Evolutionary conservation across 148 eudicot species (phyloP).

Genomic region (Rhododendron vialii): DNA sequence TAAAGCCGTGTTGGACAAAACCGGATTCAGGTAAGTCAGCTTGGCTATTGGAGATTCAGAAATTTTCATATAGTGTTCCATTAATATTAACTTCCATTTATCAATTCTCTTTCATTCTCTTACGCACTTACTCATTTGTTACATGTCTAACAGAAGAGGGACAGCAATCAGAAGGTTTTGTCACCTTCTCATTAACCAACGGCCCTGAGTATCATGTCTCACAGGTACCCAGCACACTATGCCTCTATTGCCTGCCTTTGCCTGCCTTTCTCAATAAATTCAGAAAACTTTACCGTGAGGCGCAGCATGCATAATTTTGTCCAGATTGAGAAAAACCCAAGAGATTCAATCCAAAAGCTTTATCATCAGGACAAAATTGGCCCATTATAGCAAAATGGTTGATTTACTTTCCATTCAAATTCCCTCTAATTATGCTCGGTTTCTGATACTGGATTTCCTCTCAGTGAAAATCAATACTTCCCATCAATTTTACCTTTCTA

Average conservation of each 20-base stretch:
- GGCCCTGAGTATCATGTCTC: conserved; percentile 98
- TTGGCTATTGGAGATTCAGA: background rate
- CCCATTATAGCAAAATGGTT: background rate
- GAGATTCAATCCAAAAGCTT: background rate
- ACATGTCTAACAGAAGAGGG: conserved; percentile 43
- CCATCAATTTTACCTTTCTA: background rate
- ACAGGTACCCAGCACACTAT: conserved; percentile 44
- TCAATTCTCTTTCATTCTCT: background rate
- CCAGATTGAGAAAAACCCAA: background rate
- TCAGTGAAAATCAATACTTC: background rate
- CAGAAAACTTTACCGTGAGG: background rate
- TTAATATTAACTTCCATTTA: background rate
- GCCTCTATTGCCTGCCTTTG: background rate
- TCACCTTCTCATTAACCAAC: conserved; percentile 83
- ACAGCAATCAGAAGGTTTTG: conserved; percentile 58
- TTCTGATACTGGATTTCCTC: background rate
- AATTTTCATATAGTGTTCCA: conserved; percentile 4
- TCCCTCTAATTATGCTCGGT: background rate
- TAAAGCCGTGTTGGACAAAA: conserved; percentile 75
- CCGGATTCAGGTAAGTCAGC: conserved; percentile 42
- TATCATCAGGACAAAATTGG: background rate
- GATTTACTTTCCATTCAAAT: background rate
- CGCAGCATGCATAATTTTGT: background rate
- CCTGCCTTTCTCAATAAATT: background rate
- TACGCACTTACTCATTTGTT: background rate